Percentiles rank a stretch among this genome's conserved stretches.
These are phyloP conservation scores for Torulaspora indica DNA, from an alignment of 805 yeast species.

Conservation along the genomic window DNA sequence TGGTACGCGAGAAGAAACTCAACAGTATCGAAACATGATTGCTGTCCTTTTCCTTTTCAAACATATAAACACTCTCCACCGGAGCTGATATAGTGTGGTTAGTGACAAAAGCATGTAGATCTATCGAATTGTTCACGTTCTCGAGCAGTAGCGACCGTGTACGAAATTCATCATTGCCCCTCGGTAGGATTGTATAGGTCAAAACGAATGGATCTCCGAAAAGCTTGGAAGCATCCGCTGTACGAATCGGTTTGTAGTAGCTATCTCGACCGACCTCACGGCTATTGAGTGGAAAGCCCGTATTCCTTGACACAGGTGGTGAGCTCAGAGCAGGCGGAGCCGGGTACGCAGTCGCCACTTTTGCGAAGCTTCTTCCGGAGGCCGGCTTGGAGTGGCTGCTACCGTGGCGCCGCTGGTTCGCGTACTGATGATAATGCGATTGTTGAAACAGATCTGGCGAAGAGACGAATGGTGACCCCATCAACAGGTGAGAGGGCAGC, in stretches of 20 bases:
- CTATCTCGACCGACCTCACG: slow-evolving; percentile 6
- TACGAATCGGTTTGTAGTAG: slow-evolving; percentile 8
- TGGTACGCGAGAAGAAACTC: slow-evolving; percentile 34
- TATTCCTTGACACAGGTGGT: slow-evolving; percentile 10
- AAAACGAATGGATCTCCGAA: slow-evolving; percentile 22
- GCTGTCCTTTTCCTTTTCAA: slow-evolving; percentile 36
- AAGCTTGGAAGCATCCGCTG: slow-evolving; percentile 6
- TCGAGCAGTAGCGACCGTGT: slow-evolving; percentile 33
- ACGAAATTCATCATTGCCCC: slow-evolving; percentile 33
- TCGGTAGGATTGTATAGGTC: slow-evolving; percentile 28
- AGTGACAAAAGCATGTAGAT: slow-evolving; percentile 30
- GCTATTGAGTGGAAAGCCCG: slow-evolving; percentile 2
- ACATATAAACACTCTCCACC: slow-evolving; percentile 51
- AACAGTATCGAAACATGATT: slow-evolving; percentile 27
- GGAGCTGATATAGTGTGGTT: slow-evolving; percentile 54
- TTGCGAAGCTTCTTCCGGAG: slow-evolving; percentile 7
- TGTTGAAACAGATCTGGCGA: slow-evolving; percentile 38
- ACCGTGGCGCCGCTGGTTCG: slow-evolving; percentile 16
- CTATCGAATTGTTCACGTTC: slow-evolving; percentile 24
- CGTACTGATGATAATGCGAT: slow-evolving; percentile 21
- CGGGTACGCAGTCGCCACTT: slow-evolving; percentile 11
- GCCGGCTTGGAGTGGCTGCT: slow-evolving; percentile 10
- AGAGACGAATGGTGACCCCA: slow-evolving; percentile 54
- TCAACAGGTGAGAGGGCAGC: slow-evolving; percentile 57
- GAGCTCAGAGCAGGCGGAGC: slow-evolving; percentile 14